Base-by-base conservation (phyloP, 495 filamentous ascomycete species). In the Tuber brumale region DNA sequence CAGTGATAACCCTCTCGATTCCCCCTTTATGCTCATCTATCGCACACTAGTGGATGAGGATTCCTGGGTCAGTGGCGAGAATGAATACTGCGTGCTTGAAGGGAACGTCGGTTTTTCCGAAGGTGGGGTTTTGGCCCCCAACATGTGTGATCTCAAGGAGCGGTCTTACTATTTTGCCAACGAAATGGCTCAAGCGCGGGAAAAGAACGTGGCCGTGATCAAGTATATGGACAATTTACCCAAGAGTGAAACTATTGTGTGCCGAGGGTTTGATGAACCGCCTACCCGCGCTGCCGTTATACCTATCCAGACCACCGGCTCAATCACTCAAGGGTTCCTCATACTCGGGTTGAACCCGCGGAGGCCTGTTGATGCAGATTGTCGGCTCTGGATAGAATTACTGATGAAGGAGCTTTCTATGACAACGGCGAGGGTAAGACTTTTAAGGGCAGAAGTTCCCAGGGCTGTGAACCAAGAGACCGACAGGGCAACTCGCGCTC, bases 261-360 rank as follows among this genome's bases (percentile, higher is more conserved):
- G 72, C 7, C 73, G 80, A 46, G 80, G 80, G 1, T 82, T 82
- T 72, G 71, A 70, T 14, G 80, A 82, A 51, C 57, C 42, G 3
- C 80, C 80, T 12, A 74, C 43, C 57, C 70, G 66, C 14, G 80
- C 80, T 21, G 80, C 69, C n/a, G 44, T 82, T 19, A 82, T 82
- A 51, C 80, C 80, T 23, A 82, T 82, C 48, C 80, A 82, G 35
- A 76, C 80, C 7, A 79, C 79, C 31, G 73, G 72, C 16, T 78
- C 76, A 41, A 75, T 45, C 9, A 82, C 80, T 3, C 76, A 77
- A 9, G 80, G 80, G 14, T 82, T 82, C 72, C 69, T 82, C 45
- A 82, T 82, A 70, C 73, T 82, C 23, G 80, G 80, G 19, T n/a
- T 82, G 18, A 82, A 82, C 44, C 72, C 80, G 37, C 71, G 74